Evolutionary conservation across 1,284 basidiomycete genomes (phyloP), one percentile per base, ranked within the genome.

Genomic region (Cutaneotrichosporon cutaneum): DNA sequence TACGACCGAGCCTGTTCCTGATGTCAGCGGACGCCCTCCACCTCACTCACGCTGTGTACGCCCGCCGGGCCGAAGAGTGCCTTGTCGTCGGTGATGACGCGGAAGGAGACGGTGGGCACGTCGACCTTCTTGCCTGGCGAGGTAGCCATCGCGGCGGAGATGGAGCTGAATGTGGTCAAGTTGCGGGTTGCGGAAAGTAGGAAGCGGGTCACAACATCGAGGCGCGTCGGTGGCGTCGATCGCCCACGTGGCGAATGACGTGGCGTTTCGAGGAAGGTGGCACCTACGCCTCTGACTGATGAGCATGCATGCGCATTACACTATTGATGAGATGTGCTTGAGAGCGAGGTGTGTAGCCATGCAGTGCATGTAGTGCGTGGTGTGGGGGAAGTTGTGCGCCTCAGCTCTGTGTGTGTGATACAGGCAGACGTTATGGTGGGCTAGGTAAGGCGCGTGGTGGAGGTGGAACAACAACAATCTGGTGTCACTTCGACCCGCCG

Each of bases 51-150:
- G 55, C 74, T 76, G 35, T 73, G 71, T 10, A 76, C 75, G 24
- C 76, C 74, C 2, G 72, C 72, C 9, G 76, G 74, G 10, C 50
- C 57, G 14, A 68, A 54, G 5, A 72, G 54, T 18, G 72, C 62
- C 58, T 71, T 70, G 58, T 77, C 77, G 60, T 76, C 73, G 4
- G 66, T 71, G 52, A 80, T 65, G 45, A 78, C 60, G 33, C 76
- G 69, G 57, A 77, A 80, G 1, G 74, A 77, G 47, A 79, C 77
- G 22, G 67, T 74, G 10, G 78, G 78, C 3, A 80, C 65, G 55
- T 74, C 70, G 54, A 74, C 72, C 51, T 68, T 62, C 63, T 70
- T 68, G n/a, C 50, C 50, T 35, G 50, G 18, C 26, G 50, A 27
- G 16, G 18, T 35, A 30, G 50, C 50, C 50, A 52, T 52, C 32